Conservation (phyloP, 129 eudicot genomes). For the Artemisia tridentata region DNA sequence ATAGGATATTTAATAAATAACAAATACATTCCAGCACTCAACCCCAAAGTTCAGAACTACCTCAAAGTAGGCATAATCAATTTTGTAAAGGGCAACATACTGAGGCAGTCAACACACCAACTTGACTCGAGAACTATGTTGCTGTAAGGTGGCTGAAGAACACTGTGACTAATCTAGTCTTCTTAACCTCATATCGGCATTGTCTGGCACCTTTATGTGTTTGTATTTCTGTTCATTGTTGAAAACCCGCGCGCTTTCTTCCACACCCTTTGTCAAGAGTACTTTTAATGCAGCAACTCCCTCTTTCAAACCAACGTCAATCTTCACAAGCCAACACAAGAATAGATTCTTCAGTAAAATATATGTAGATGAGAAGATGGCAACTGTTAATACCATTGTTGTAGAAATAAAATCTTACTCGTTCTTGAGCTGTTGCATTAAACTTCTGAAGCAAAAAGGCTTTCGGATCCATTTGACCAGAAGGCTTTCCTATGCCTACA, state of each 20-base stretch:
- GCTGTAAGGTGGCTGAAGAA: too few species aligned
- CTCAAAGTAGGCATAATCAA: slow-evolving; percentile 6
- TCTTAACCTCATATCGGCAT: slow-evolving; percentile 32
- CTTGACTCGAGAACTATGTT: too few species aligned
- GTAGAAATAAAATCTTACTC: slow-evolving; percentile 39
- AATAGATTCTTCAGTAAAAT: not conserved
- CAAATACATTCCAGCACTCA: slow-evolving; percentile 10
- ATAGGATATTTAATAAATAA: not conserved
- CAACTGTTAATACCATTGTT: not conserved
- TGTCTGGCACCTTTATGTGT: slow-evolving; percentile 57
- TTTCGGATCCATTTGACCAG: slow-evolving; percentile 98
- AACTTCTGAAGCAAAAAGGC: slow-evolving; percentile 96
- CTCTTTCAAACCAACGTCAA: slow-evolving; percentile 73
- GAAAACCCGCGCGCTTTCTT: slow-evolving; percentile 58
- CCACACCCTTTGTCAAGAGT: slow-evolving; percentile 54
- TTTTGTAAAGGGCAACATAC: slow-evolving; percentile 9
- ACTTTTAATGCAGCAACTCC: slow-evolving; percentile 57
- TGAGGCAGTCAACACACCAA: slow-evolving; percentile 1
- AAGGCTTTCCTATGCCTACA: slow-evolving; percentile 86
- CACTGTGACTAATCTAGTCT: not conserved
- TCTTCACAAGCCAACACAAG: slow-evolving; percentile 36
- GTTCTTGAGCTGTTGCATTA: slow-evolving; percentile 71
- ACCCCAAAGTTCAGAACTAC: not conserved
- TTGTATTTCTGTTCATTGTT: slow-evolving; percentile 79
- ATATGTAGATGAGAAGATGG: not conserved